phyloP scores from a whole-genome alignment of 495 filamentous ascomycete genomes.

The Tuber borchii region DNA sequence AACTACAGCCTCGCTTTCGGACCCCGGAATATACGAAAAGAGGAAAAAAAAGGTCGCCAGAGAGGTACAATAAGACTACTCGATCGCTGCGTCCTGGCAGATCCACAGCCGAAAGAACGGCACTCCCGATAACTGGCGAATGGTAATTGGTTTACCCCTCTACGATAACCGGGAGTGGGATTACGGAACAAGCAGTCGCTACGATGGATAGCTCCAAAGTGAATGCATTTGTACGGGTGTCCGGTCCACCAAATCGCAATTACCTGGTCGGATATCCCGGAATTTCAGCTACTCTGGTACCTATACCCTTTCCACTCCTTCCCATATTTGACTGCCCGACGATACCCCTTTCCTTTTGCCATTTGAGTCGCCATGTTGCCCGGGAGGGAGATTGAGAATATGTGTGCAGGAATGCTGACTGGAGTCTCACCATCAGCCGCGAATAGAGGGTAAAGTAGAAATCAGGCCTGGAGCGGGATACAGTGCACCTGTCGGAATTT shows the following conservation, averaged over 20 bases:
- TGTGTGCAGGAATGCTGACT: constrained; percentile 40
- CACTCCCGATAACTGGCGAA: constrained; percentile 19
- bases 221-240: constrained; percentile 93
- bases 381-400: constrained; percentile 29
- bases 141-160: constrained; percentile 26
- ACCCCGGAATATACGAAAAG: neutral
- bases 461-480: constrained; percentile 78
- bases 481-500: constrained; percentile 81
- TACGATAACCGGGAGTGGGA: constrained; percentile 34
- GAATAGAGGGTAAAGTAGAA: constrained; percentile 96
- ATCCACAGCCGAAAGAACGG: neutral
- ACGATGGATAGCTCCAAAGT: constrained; percentile 44
- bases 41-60: neutral
- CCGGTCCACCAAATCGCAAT: constrained; percentile 92
- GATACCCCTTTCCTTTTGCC: constrained; percentile 8
- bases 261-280: constrained; percentile 95
- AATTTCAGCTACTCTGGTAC: constrained; percentile 93
- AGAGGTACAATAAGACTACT: neutral
- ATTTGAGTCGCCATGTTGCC: neutral
- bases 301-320: constrained; percentile 33
- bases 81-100: neutral
- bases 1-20: neutral
- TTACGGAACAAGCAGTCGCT: constrained; percentile 17
- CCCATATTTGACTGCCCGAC: constrained; percentile 5
- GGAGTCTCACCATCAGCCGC: constrained; percentile 55